These are phyloP conservation scores for Petunia axillaris DNA, from an alignment of 257 asterid genomes.

Conservation along the genomic window DNA sequence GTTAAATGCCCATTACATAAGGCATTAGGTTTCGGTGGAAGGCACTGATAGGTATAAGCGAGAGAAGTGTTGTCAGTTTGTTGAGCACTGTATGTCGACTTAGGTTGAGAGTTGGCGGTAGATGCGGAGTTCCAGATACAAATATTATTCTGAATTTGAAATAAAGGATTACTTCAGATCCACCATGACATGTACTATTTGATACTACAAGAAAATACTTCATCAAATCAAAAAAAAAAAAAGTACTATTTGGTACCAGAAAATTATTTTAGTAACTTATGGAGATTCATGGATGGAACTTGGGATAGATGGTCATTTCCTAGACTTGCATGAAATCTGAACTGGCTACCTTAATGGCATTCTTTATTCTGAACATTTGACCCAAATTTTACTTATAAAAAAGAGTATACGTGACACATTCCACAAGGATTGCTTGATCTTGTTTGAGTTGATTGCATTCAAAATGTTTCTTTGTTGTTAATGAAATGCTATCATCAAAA, in stretches of 20 bases:
- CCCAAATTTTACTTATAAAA: background rate
- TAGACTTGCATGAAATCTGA: background rate
- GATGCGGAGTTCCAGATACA: background rate
- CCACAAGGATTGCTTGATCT: background rate
- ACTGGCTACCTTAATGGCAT: background rate
- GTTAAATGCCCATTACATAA: background rate
- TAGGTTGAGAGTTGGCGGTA: background rate
- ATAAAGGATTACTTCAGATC: background rate
- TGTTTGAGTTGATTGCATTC: slow-evolving; percentile 13
- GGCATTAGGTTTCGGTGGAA: background rate
- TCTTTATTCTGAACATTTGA: background rate
- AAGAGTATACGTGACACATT: background rate
- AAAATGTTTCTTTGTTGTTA: background rate
- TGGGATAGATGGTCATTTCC: background rate
- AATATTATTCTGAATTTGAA: no score
- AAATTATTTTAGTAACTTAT: background rate
- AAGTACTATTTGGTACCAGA: background rate
- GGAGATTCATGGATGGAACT: background rate
- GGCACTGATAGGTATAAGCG: background rate
- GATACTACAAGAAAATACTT: background rate
- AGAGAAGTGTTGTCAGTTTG: background rate
- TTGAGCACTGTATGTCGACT: background rate
- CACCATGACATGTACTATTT: background rate
- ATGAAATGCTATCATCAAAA: background rate
- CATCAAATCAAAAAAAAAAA: no score